Evolutionary conservation across 208 protist genomes (phyloP).

Genomic region (Willaertia magna): DNA sequence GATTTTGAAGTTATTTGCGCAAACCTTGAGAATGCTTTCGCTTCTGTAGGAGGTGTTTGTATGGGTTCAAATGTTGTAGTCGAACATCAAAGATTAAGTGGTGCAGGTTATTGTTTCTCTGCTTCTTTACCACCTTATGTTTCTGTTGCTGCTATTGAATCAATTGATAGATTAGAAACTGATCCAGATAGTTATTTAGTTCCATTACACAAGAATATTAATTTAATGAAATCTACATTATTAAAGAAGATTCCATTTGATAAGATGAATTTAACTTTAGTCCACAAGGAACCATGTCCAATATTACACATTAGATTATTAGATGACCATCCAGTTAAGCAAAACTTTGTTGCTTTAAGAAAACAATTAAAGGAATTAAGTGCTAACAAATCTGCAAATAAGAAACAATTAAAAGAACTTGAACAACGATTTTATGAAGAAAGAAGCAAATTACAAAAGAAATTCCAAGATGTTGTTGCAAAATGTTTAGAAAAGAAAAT

Average conservation of each 20-base stretch:
- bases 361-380: not conserved
- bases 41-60: slow-evolving; percentile 84
- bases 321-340: not conserved
- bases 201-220: not conserved
- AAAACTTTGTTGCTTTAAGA: not conserved
- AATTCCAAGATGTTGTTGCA: not conserved
- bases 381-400: not conserved
- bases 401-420: not conserved
- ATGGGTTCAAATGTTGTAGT: slow-evolving; percentile 60
- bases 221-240: not conserved
- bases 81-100: slow-evolving; percentile 78
- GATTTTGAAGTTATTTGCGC: slow-evolving; percentile 69
- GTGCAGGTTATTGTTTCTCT: slow-evolving; percentile 87
- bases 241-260: not conserved
- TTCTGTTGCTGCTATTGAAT: slow-evolving; percentile 52
- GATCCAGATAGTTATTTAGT: slow-evolving; percentile 17
- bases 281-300: not conserved
- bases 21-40: slow-evolving; percentile 65
- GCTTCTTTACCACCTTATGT: slow-evolving; percentile 87
- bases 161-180: slow-evolving; percentile 54
- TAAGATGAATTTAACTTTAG: not conserved
- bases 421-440: not conserved
- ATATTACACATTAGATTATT: not conserved
- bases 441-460: not conserved
- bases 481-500: not conserved